Conservation (phyloP, 2,329 filamentous ascomycete genomes). For the Botrytis sinoallii region DNA sequence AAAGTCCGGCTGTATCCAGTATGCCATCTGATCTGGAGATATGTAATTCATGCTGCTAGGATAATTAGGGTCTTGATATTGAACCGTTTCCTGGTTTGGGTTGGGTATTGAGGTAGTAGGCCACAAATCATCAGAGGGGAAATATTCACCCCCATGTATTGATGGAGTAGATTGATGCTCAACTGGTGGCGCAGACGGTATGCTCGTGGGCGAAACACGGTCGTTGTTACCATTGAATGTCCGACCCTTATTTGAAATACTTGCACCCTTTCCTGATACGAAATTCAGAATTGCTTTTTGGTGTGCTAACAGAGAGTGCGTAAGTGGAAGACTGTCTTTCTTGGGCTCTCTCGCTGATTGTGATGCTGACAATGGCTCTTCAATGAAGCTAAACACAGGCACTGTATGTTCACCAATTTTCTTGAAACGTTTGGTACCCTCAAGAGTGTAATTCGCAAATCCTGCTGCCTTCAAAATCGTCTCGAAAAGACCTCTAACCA, state of each 20-base stretch:
- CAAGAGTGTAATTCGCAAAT: constrained; percentile 1
- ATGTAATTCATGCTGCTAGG: neutral
- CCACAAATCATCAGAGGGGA: neutral
- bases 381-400: neutral
- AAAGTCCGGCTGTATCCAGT: constrained; percentile 6
- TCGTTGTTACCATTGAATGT: neutral
- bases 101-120: neutral
- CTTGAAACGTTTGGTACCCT: neutral
- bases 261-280: neutral
- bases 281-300: constrained; percentile 1
- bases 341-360: neutral
- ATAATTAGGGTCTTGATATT: neutral
- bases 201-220: neutral
- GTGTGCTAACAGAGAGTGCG: constrained; percentile 1
- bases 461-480: constrained; percentile 62
- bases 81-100: neutral
- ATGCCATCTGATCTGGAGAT: neutral
- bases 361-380: neutral
- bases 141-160: neutral
- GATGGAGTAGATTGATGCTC: neutral
- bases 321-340: neutral
- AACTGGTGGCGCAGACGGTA: neutral
- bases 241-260: neutral
- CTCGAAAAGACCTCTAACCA: constrained; percentile 95
- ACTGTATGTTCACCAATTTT: neutral